These are phyloP conservation scores for Aspergillus versicolor DNA, from an alignment of 2,329 filamentous ascomycete genomes.

Conservation along the genomic window DNA sequence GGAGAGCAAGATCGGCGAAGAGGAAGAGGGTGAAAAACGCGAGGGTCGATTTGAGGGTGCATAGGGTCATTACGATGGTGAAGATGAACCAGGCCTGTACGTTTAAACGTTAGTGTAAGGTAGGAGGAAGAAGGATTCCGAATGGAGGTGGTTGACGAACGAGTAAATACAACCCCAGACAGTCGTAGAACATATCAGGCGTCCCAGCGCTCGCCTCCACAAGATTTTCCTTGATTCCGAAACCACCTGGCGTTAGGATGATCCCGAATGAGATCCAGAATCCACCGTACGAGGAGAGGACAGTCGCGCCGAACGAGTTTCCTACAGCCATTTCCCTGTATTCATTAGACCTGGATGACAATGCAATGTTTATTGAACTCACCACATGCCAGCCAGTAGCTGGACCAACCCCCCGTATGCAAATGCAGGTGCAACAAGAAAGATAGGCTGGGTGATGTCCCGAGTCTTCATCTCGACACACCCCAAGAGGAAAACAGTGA, in stretches of 20 bases:
- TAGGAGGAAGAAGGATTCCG: no score
- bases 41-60: constrained; percentile 71
- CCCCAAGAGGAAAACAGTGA: constrained; percentile 76
- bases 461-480: constrained; percentile 66
- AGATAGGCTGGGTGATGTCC: constrained; percentile 57
- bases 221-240: constrained; percentile 55
- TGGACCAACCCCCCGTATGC: constrained; percentile 74
- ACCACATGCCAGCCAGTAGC: constrained; percentile 80
- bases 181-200: constrained; percentile 52
- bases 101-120: no score
- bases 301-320: constrained; percentile 77
- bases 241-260: constrained; percentile 63
- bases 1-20: constrained; percentile 69
- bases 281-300: constrained; percentile 72
- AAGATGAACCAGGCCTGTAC: constrained; percentile 69
- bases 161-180: constrained; percentile 68
- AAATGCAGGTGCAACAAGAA: constrained; percentile 66
- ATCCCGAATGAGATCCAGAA: constrained; percentile 77
- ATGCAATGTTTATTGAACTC: constrained; percentile 20
- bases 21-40: constrained; percentile 75
- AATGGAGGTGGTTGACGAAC: constrained; percentile 30
- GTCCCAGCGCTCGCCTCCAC: constrained; percentile 28
- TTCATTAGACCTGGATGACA: neutral
- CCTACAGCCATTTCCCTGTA: constrained; percentile 73
- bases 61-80: constrained; percentile 67